Percentiles rank a stretch among this genome's conserved stretches.
phyloP scores from a whole-genome alignment of 2,329 filamentous ascomycete species.

The Fusarium cyanostomum region DNA sequence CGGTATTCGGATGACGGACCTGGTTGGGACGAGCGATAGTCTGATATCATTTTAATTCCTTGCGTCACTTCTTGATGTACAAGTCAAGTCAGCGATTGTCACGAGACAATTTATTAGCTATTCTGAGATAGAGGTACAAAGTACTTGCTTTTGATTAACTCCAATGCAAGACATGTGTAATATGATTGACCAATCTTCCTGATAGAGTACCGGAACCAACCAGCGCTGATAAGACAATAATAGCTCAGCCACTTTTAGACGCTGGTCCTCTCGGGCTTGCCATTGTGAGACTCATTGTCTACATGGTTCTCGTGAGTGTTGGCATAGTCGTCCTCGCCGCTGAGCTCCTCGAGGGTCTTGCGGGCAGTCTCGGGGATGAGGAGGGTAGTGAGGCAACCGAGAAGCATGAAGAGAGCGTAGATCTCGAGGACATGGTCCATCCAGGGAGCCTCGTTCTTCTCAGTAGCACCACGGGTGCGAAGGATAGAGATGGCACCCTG shows the following conservation, averaged over 20 bases:
- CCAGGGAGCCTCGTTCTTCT: conserved; percentile 64
- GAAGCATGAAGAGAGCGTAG: conserved; percentile 79
- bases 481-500: conserved; percentile 67
- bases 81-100: not conserved
- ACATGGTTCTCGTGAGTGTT: conserved; percentile 1
- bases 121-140: not conserved
- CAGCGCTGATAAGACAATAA: not conserved
- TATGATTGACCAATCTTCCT: not conserved
- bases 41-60: conserved; percentile 2
- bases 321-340: conserved; percentile 49
- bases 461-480: conserved; percentile 56
- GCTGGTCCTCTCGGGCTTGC: conserved; percentile 29
- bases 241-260: conserved; percentile 20
- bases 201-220: not conserved
- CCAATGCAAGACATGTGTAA: not conserved
- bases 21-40: not conserved
- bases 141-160: not conserved
- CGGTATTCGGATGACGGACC: conserved; percentile 1
- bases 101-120: not conserved
- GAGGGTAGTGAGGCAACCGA: conserved; percentile 73
- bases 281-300: conserved; percentile 22
- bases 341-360: conserved; percentile 75
- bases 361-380: conserved; percentile 79
- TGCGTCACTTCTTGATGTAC: not conserved
- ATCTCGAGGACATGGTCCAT: conserved; percentile 82